Evolutionary conservation across 352 stramenopile genomes (phyloP), one percentile per base, ranked within the genome.

Genomic region (Phytophthora chlamydospora): DNA sequence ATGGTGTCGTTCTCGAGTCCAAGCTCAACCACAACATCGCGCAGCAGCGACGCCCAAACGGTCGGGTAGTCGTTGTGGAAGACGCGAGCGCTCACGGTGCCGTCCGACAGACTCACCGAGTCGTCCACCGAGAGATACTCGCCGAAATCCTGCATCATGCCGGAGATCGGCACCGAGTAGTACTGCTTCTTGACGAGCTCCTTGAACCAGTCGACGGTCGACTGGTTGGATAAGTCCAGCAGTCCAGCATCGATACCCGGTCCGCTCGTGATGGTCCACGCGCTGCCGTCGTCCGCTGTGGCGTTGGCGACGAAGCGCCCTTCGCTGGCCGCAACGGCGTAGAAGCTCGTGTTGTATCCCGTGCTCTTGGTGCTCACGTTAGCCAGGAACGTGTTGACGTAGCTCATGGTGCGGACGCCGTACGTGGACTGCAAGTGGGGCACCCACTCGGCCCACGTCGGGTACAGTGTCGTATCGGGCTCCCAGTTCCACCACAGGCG

Each of bases 21-120:
- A 19, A 71, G 16, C 36, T 71, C 62, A 21, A 16, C 40, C 41
- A 66, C 49, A 24, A 62, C 62, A 0, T 66, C 62, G 34, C 62
- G 62, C 10, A 71, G 49, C 29, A 71, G 43, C 13, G 41, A 51
- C 36, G 62, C 62, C 55, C 62, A 71, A 9, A 62, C 48, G 17
- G 62, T 71, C 33, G 62, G 56, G n/a, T 71, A 71, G 41, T 60
- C 56, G 34, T 71, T 71, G 48, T 71, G 62, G 49, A 71, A 71
- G 19, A 45, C 48, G 27, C 62, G 62, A 43, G 62, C 32, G 24
- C 60, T 58, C 14, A 71, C 50, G 6, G 56, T 54, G 19, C 56
- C 56, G n/a, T 44, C 4, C 3, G 55, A 66, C 6, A 71, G 45
- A 24, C 56, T 66, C 21, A 71, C 55, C 13, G 62, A 66, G n/a